Evolutionary conservation across 129 eudicot species (phyloP).

Genomic region (Heracleum sosnowskyi): DNA sequence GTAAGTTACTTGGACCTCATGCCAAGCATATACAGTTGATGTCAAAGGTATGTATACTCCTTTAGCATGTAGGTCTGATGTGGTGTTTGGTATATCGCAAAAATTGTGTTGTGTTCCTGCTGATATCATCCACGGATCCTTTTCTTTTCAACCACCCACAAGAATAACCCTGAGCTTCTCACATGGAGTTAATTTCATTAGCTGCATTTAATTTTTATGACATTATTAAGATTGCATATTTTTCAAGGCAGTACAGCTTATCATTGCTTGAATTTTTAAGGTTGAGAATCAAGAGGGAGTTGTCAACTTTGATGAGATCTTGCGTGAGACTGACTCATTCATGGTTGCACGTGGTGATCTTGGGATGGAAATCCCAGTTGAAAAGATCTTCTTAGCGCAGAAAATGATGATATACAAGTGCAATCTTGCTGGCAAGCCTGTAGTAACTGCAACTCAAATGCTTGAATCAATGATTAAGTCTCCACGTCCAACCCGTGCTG

Average conservation of each 20-base stretch:
- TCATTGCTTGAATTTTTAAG: conserved; percentile 22
- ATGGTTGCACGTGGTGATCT: conserved; percentile 93
- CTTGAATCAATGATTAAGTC: conserved; percentile 88
- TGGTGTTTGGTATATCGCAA: neutral
- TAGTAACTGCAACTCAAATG: conserved; percentile 83
- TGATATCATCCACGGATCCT: neutral
- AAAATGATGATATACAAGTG: conserved; percentile 93
- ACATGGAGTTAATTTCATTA: neutral
- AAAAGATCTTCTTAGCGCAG: conserved; percentile 76
- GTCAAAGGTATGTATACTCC: conserved; percentile 50
- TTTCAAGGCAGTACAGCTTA: neutral
- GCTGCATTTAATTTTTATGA: neutral
- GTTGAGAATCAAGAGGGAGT: conserved; percentile 92
- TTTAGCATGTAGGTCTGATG: neutral
- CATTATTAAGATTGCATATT: neutral
- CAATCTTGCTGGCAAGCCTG: conserved; percentile 69
- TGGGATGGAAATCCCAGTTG: conserved; percentile 87
- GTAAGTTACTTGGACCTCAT: conserved; percentile 64
- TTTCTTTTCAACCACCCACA: neutral
- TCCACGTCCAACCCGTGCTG: conserved; percentile 78
- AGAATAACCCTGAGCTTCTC: neutral
- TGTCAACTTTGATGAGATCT: conserved; percentile 69
- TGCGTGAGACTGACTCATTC: conserved; percentile 73
- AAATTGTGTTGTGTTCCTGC: neutral
- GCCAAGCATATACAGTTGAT: conserved; percentile 58